phyloP scores from a whole-genome alignment of 176 grass and related monocot species.

The Triticum turgidum region DNA sequence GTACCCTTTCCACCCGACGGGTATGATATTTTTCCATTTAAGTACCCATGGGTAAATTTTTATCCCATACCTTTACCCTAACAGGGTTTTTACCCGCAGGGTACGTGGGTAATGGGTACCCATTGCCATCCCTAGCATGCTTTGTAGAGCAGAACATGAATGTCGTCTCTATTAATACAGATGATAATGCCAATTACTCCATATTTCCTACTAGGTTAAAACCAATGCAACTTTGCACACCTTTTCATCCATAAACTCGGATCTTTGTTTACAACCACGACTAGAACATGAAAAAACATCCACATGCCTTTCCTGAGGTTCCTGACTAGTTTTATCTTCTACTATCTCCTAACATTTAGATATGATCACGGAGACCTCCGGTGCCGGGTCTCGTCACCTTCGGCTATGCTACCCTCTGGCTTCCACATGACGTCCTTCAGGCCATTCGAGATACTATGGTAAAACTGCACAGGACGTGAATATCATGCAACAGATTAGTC shows the following conservation, averaged over 20 bases:
- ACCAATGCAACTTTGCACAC: too few relatives aligned
- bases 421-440: constrained; percentile 95
- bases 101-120: too few relatives aligned
- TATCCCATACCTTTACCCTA: too few relatives aligned
- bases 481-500: neutral
- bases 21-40: too few relatives aligned
- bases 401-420: constrained; percentile 40
- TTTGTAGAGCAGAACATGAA: too few relatives aligned
- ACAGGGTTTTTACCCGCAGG: too few relatives aligned
- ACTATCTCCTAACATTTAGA: constrained; percentile 7
- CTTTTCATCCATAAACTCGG: constrained; percentile 24
- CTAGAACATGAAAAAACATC: neutral
- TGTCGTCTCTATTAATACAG: too few relatives aligned
- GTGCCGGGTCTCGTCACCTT: constrained; percentile 25
- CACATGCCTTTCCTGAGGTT: neutral
- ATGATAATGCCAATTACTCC: too few relatives aligned
- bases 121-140: too few relatives aligned
- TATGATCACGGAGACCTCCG: constrained; percentile 5
- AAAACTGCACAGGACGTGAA: constrained; percentile 49
- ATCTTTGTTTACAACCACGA: constrained; percentile 2
- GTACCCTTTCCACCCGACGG: too few relatives aligned
- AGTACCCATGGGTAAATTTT: too few relatives aligned
- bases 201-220: too few relatives aligned
- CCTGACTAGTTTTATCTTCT: constrained; percentile 29
- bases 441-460: constrained; percentile 69